Percentiles rank a stretch among this genome's conserved stretches.
These are phyloP conservation scores for Leucaena leucocephala DNA, from an alignment of 306 rosid genomes.

Conservation along the genomic window DNA sequence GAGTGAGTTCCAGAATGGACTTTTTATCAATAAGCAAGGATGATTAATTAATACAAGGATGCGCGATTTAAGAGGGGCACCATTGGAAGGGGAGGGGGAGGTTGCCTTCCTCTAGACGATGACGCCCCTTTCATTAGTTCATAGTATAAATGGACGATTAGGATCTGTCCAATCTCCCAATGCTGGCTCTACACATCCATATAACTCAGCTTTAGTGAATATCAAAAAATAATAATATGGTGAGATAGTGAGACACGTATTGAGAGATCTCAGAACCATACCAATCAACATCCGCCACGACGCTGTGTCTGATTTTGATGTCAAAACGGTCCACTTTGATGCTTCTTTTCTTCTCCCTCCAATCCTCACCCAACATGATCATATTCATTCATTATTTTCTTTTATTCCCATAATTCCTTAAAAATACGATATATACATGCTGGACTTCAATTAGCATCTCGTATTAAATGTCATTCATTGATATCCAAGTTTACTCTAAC, in stretches of 20 bases:
- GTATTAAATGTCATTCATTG: neutral
- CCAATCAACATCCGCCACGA: neutral
- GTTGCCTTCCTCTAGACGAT: neutral
- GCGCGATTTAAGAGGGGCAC: neutral
- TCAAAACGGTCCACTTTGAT: constrained; percentile 25
- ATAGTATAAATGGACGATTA: neutral
- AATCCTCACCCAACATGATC: neutral
- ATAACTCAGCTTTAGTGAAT: neutral
- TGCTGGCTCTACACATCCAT: neutral
- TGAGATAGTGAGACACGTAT: neutral
- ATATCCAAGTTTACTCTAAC: neutral
- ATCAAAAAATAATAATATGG: neutral
- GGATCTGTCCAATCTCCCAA: neutral
- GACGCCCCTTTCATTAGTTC: neutral
- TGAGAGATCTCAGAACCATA: constrained; percentile 23
- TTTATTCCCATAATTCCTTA: too few species aligned
- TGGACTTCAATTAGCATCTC: neutral
- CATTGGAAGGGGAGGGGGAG: neutral
- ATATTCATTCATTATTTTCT: neutral
- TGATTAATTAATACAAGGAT: neutral
- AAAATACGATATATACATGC: neutral
- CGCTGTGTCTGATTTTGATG: constrained; percentile 37
- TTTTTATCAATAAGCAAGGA: neutral
- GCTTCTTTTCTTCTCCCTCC: neutral
- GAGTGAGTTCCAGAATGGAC: neutral